Percentiles rank a stretch among this genome's conserved stretches.
Conservation (phyloP, 176 grass and related monocot genomes). For the Aechmea fasciata region DNA sequence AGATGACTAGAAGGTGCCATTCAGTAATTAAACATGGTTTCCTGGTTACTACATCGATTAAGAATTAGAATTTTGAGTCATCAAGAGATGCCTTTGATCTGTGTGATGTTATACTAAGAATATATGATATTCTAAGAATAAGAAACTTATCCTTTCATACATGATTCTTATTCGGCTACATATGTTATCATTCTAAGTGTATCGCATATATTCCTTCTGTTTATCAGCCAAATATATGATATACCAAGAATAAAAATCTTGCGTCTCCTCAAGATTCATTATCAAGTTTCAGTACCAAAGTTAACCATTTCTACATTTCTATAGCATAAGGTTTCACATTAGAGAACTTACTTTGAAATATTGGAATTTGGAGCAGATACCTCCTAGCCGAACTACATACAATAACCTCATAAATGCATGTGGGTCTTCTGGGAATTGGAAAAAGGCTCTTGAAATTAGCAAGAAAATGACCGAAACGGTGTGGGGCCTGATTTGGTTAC, state of each 20-base stretch:
- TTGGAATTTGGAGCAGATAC: constrained; percentile 50
- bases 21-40: too few relatives aligned
- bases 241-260: neutral
- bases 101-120: too few relatives aligned
- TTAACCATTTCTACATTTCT: neutral
- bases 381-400: constrained; percentile 73
- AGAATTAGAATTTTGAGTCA: too few relatives aligned
- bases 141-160: too few relatives aligned
- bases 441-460: constrained; percentile 77
- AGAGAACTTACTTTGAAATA: constrained; percentile 9
- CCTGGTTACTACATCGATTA: too few relatives aligned
- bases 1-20: too few relatives aligned
- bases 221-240: constrained; percentile 1
- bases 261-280: neutral
- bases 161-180: too few relatives aligned
- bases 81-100: too few relatives aligned
- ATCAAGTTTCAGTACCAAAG: neutral
- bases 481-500: constrained; percentile 92
- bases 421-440: constrained; percentile 82
- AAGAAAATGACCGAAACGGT: constrained; percentile 97
- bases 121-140: too few relatives aligned
- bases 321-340: neutral
- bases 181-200: too few relatives aligned
- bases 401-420: constrained; percentile 97
- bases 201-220: neutral